phyloP scores from a whole-genome alignment of 495 filamentous ascomycete species.

The Amorphotheca resinae region DNA sequence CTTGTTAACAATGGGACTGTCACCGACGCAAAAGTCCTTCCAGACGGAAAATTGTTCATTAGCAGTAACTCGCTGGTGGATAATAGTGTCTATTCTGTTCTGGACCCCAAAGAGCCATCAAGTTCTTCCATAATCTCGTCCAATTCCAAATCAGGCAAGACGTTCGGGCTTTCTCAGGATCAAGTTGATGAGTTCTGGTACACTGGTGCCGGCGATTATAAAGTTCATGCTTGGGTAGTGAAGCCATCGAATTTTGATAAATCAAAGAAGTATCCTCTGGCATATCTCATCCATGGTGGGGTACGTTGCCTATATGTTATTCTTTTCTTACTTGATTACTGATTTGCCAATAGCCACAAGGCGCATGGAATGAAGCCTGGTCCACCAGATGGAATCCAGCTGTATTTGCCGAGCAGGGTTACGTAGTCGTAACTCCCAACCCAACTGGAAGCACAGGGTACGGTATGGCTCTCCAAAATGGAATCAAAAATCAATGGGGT shows the following conservation, averaged over 20 bases:
- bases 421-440: conserved; percentile 78
- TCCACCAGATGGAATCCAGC: conserved; percentile 85
- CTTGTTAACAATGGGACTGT: conserved; percentile 52
- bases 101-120: conserved; percentile 31
- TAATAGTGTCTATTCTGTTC: conserved; percentile 51
- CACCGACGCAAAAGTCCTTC: conserved; percentile 40
- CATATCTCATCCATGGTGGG: conserved; percentile 79
- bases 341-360: conserved; percentile 44
- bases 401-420: conserved; percentile 84
- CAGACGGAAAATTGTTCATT: conserved; percentile 45
- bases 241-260: conserved; percentile 69
- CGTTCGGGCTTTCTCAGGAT: conserved; percentile 51
- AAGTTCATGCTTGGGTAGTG: conserved; percentile 68
- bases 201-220: conserved; percentile 43
- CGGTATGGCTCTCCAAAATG: conserved; percentile 67
- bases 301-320: background rate
- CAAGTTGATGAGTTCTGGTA: conserved; percentile 67
- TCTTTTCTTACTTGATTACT: background rate
- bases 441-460: conserved; percentile 82
- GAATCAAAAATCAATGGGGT: conserved; percentile 67
- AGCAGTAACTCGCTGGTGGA: conserved; percentile 56
- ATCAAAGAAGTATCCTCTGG: conserved; percentile 64
- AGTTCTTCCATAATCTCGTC: conserved; percentile 41
- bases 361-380: conserved; percentile 75
- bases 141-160: conserved; percentile 49